Base-by-base conservation (phyloP, 331 rosid species). In the Acacia pycnantha region DNA sequence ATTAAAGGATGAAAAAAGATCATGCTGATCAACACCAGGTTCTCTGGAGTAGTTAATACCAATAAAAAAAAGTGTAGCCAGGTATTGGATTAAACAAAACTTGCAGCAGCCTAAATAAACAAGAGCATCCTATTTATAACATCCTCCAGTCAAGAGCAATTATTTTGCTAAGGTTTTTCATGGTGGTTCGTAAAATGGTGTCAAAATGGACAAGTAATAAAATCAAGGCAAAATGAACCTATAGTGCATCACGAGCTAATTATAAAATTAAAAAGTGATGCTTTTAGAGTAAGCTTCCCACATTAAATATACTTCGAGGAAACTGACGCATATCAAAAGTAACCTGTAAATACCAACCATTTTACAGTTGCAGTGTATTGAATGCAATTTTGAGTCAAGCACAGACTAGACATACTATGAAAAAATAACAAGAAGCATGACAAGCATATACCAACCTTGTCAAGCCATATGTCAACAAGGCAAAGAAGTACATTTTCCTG, bases 381-480 rank as follows among this genome's bases (percentile, higher is more conserved):
- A 69, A 74, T 33, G 77, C 77, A 74, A 77, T 53, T 65, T 61
- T 54, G 12, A 73, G 64, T 33, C 51, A 78, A 67, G 72, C 61
- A 84, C 70, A 33, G 11, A 59, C 51, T 73, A 59, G 56, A 73
- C 50, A 62, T 73, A 46, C 37, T 29, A 78, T 59, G 59, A 74
- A 79, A 71, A 79, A 31, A 64, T 73, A 71, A 71, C 54, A 13
- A 80, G 59, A 16, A 80, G 59, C 66, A 74, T 76, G 48, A 35
- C 54, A 59, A 82, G 82, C 75, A 68, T 44, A 71, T 73, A 86
- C 93, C 79, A 81, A 95, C 98, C 98, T 95, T 92, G 87, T 95
- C 98, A 74, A 95, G 90, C 98, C 98, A 95, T 82, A 95, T 31
- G 84, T 95, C 98, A 83, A 92, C 93, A 80, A 95, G 90, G 86